Evolutionary conservation across 805 yeast genomes (phyloP).

Genomic region (Kodamaea hsintzibuensis): DNA sequence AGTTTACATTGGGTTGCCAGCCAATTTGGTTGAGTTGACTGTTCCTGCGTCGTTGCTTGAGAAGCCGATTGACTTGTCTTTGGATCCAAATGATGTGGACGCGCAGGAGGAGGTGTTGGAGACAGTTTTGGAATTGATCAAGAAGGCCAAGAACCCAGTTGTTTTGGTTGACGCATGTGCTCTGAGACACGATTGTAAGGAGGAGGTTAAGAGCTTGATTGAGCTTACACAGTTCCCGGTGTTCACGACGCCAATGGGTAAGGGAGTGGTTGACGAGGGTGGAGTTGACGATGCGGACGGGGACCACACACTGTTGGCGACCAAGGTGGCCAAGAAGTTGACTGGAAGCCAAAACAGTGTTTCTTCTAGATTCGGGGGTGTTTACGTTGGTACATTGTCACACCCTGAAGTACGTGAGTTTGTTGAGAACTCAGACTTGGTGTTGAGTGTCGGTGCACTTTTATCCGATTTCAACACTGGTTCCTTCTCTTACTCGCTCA

Average conservation of each 20-base stretch:
- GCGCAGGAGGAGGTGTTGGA: constrained; percentile 34
- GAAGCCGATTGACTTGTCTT: constrained; percentile 29
- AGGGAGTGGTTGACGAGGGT: constrained; percentile 26
- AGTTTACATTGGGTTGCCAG: constrained; percentile 35
- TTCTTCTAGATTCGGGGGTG: constrained; percentile 25
- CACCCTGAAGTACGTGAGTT: constrained; percentile 26
- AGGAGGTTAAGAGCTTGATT: constrained; percentile 25
- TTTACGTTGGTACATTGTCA: constrained; percentile 30
- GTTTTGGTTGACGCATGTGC: constrained; percentile 36
- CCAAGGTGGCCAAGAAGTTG: constrained; percentile 10
- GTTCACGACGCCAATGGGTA: constrained; percentile 33
- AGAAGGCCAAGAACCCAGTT: constrained; percentile 26
- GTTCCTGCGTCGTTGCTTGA: constrained; percentile 30
- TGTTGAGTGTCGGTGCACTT: constrained; percentile 30
- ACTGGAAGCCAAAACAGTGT: constrained; percentile 5
- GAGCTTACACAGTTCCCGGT: constrained; percentile 29
- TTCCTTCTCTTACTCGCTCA: constrained; percentile 32
- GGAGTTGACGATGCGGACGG: constrained; percentile 9
- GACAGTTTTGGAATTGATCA: constrained; percentile 24
- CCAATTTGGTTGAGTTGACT: constrained; percentile 36
- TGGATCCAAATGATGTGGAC: constrained; percentile 30
- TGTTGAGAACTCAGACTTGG: constrained; percentile 29
- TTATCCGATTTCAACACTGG: constrained; percentile 35
- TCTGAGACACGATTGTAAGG: constrained; percentile 26
- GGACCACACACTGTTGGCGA: constrained; percentile 18